Percentiles rank a stretch among this genome's conserved stretches.
Conservation (phyloP, 1,284 basidiomycete species). For the Sporisorium sorghi region DNA sequence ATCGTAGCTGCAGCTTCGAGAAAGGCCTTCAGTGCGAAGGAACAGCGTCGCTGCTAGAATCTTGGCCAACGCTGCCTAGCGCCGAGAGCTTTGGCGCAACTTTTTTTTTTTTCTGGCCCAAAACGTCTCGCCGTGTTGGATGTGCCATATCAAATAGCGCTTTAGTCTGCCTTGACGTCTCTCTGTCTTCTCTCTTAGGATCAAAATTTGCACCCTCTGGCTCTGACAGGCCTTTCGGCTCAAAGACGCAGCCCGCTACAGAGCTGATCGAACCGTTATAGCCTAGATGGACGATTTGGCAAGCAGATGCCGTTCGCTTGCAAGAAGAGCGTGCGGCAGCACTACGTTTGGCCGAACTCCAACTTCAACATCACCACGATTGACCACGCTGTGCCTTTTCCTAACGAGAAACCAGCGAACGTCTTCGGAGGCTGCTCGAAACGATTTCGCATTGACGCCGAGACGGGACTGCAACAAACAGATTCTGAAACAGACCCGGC, state of each 20-base stretch:
- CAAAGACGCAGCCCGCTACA: not conserved
- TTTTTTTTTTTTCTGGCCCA: not conserved
- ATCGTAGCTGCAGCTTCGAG: too few species aligned
- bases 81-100: not conserved
- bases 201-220: not conserved
- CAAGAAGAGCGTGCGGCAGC: not conserved
- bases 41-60: constrained; percentile 18
- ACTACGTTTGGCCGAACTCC: not conserved
- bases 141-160: constrained; percentile 39
- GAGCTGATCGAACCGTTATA: not conserved
- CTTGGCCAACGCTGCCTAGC: constrained; percentile 22
- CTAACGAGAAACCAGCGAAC: constrained; percentile 1
- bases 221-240: not conserved
- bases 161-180: constrained; percentile 2
- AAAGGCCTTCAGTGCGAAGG: not conserved
- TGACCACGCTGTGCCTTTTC: not conserved
- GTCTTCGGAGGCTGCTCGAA: too few species aligned
- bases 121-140: constrained; percentile 38
- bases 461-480: constrained; percentile 2
- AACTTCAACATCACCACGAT: constrained; percentile 1
- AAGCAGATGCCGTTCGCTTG: not conserved
- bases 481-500: constrained; percentile 20
- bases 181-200: constrained; percentile 1
- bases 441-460: constrained; percentile 8
- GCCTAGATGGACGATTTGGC: not conserved